Evolutionary conservation across 1,139 yeast genomes (phyloP), one percentile per base, ranked within the genome.

Genomic region (Kodamaea ohmeri): DNA sequence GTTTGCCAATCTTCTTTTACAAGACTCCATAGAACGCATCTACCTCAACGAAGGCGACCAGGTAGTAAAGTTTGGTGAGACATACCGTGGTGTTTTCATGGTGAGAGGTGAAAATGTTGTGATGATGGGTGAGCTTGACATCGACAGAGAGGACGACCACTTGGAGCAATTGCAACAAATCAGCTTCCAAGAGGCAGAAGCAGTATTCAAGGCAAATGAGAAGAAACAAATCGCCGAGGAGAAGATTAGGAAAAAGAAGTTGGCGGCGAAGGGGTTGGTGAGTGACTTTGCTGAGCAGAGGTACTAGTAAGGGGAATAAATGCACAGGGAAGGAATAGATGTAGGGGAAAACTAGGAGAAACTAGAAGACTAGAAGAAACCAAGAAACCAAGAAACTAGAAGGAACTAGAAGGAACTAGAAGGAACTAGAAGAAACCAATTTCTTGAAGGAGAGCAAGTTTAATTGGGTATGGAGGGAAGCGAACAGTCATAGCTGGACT

Each of bases 101-200:
- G 84, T 94, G 27, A 84, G 98, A 64, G 98, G 99, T 46, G 99
- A 92, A 61, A 92, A 92, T 54, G 95, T 92, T 12, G 95, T 90
- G n/a, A 78, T 90, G 80, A 64, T 92, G 61, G 98, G 98, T 16
- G 97, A 92, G 58, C 76, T 92, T 39, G 97, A 92, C 60, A 84
- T 89, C 46, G 96, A 88, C 55, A 76, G 69, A 49, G 97, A 90
- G 60, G 95, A 85, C 55, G 78, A 70, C 44, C 83, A 85, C 42
- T 70, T 85, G 54, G 71, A 71, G 32, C 61, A 64, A 14, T 68
- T 80, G 58, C 67, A 73, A 43, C 78, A 76, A 53, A 69, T 86
- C 24, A 74, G 83, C 19, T 85, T 76, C 55, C 73, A 68, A 37
- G 76, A 73, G 35, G 94, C 92, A 4, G 76, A 75, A 50, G 48